A percentile compares a stretch with the other conserved stretches of the same genome.
phyloP scores from a whole-genome alignment of 768 basidiomycete genomes.

The Mrakia blollopis region DNA sequence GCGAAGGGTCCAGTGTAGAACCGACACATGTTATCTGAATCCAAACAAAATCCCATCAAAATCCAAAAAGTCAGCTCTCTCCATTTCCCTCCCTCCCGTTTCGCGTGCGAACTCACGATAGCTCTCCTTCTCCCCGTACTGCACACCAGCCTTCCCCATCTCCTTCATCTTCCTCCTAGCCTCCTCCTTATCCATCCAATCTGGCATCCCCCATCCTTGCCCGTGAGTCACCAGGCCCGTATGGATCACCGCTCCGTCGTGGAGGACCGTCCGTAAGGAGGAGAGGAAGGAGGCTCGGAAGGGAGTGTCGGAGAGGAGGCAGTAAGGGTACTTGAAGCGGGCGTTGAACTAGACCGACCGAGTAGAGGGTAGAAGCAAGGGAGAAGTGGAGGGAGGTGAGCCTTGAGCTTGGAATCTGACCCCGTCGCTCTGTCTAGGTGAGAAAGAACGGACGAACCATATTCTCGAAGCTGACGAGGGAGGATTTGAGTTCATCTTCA shows the following conservation, averaged over 20 bases:
- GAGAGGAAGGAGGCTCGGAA: conserved; percentile 11
- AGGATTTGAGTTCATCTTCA: conserved; percentile 5
- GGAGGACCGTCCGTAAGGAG: neutral
- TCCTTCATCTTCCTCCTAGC: neutral
- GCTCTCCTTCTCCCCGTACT: conserved; percentile 25
- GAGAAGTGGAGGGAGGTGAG: neutral
- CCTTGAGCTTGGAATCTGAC: neutral
- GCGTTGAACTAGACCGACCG: conserved; percentile 28
- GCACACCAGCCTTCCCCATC: conserved; percentile 16
- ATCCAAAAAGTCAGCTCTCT: neutral
- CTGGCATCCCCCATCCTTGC: conserved; percentile 30
- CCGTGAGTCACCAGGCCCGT: conserved; percentile 24
- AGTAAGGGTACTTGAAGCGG: conserved; percentile 27
- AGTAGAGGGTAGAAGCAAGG: neutral
- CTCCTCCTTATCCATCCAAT: conserved; percentile 27
- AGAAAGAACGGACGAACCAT: conserved; percentile 6
- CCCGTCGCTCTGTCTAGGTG: neutral
- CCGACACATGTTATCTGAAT: conserved; percentile 25
- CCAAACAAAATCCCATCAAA: neutral
- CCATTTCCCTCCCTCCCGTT: neutral
- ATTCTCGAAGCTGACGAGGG: conserved; percentile 12
- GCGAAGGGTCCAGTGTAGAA: conserved; percentile 27
- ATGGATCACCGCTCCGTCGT: conserved; percentile 8
- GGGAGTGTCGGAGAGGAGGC: conserved; percentile 24
- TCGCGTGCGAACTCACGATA: conserved; percentile 15